Conservation (phyloP, 192 early-diverging fungal species). For the Rhizophagus clarus region DNA sequence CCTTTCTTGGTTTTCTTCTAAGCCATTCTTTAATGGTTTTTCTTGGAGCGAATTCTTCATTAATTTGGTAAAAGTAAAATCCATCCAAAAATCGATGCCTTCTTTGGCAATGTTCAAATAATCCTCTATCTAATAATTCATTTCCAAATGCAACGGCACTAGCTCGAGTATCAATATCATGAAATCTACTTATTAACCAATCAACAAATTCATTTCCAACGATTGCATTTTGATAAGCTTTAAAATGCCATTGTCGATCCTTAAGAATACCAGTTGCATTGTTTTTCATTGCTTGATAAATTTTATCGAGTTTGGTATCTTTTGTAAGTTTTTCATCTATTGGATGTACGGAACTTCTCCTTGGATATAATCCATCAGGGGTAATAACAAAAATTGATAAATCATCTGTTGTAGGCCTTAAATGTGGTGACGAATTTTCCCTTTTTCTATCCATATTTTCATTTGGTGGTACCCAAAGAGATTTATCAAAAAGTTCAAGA, state of each 20-base stretch:
- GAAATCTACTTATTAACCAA: slow-evolving; percentile 81
- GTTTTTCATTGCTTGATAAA: slow-evolving; percentile 76
- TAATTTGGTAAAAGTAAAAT: slow-evolving; percentile 83
- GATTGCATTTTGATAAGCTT: slow-evolving; percentile 70
- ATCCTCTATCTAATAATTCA: slow-evolving; percentile 68
- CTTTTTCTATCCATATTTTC: slow-evolving; percentile 39
- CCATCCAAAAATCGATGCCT: slow-evolving; percentile 85
- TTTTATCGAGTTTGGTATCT: slow-evolving; percentile 47
- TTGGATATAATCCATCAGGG: slow-evolving; percentile 26
- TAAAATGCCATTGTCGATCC: slow-evolving; percentile 88
- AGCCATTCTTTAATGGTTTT: slow-evolving; percentile 53
- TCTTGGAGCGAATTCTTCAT: slow-evolving; percentile 50
- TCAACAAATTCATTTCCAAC: slow-evolving; percentile 85
- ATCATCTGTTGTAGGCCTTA: slow-evolving; percentile 45
- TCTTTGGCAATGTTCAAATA: slow-evolving; percentile 65
- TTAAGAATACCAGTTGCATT: slow-evolving; percentile 67
- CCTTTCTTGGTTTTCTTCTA: slow-evolving; percentile 38
- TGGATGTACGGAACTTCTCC: background rate
- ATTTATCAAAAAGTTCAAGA: slow-evolving; percentile 77
- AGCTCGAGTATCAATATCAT: slow-evolving; percentile 71
- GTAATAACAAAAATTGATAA: slow-evolving; percentile 41
- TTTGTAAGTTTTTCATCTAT: slow-evolving; percentile 35
- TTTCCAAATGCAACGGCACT: slow-evolving; percentile 82
- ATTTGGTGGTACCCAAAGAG: slow-evolving; percentile 50
- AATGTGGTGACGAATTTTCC: slow-evolving; percentile 40